These are phyloP conservation scores for Pseudozyma thailandica DNA, from an alignment of 1,284 basidiomycete genomes.

Conservation along the genomic window DNA sequence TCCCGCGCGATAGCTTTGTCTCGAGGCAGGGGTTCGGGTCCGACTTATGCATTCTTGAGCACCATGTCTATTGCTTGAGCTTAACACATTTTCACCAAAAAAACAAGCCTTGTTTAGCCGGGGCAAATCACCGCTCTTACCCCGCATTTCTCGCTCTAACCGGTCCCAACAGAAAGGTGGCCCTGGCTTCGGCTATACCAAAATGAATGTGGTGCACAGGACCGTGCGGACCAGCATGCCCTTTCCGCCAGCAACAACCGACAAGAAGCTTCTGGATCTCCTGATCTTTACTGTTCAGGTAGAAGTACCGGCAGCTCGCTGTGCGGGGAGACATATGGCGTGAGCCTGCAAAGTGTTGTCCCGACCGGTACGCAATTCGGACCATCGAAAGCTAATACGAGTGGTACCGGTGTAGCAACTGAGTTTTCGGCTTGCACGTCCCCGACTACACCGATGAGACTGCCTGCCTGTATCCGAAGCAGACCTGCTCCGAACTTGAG, in stretches of 20 bases:
- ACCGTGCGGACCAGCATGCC: no score
- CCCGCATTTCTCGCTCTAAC: constrained; percentile 12
- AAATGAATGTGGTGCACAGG: no score
- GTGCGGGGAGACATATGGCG: neutral
- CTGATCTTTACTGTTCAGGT: no score
- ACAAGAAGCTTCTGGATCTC: no score
- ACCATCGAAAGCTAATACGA: constrained; percentile 5
- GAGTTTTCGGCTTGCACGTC: neutral
- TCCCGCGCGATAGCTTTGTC: constrained; percentile 16
- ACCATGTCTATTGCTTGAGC: no score
- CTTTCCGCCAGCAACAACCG: no score
- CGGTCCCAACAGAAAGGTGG: constrained; percentile 7
- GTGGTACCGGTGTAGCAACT: no score
- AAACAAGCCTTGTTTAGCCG: neutral
- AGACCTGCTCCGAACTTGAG: no score
- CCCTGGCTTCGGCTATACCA: constrained; percentile 30
- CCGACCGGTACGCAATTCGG: constrained; percentile 18
- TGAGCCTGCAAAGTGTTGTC: constrained; percentile 8
- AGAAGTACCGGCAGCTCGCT: no score
- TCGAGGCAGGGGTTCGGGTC: constrained; percentile 22
- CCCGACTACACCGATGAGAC: no score
- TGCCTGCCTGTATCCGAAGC: no score
- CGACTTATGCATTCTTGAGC: neutral
- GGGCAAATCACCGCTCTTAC: constrained; percentile 4
- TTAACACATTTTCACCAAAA: no score